These are phyloP conservation scores for Gillenia trifoliata DNA, from an alignment of 306 rosid genomes.

Conservation along the genomic window DNA sequence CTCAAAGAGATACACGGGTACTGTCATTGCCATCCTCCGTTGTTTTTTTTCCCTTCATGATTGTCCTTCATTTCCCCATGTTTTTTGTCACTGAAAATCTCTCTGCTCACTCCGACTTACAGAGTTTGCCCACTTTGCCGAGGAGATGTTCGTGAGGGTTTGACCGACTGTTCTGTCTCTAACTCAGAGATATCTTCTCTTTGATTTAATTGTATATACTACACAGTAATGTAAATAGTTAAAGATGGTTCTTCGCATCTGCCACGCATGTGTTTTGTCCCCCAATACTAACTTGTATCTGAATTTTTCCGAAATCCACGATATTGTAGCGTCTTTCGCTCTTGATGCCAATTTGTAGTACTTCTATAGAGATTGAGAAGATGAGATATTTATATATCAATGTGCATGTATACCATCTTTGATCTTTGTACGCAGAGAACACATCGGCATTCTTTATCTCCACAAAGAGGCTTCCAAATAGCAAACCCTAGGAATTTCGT, in stretches of 20 bases:
- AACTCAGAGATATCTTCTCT: slow-evolving; percentile 48
- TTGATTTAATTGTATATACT: slow-evolving; percentile 39
- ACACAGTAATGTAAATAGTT: slow-evolving; percentile 37
- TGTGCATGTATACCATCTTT: neutral
- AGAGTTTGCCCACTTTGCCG: slow-evolving; percentile 97
- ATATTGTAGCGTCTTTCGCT: slow-evolving; percentile 3
- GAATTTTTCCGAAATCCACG: neutral
- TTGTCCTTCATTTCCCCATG: neutral
- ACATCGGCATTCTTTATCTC: neutral
- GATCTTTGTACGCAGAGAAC: neutral
- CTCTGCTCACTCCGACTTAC: slow-evolving; percentile 13
- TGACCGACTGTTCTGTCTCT: slow-evolving; percentile 38
- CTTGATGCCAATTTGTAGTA: neutral
- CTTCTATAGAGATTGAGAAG: slow-evolving; percentile 9
- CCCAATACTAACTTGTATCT: slow-evolving; percentile 1
- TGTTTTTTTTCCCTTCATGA: neutral
- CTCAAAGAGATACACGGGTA: slow-evolving; percentile 98
- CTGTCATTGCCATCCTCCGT: slow-evolving; percentile 2
- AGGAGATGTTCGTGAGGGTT: slow-evolving; percentile 80
- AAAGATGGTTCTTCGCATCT: slow-evolving; percentile 11
- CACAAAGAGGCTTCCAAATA: no score
- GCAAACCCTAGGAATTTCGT: no score
- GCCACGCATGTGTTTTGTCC: neutral
- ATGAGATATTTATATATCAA: neutral
- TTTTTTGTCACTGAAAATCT: neutral